Base-by-base conservation (phyloP, 257 asterid genomes). In the Gentiana dahurica region DNA sequence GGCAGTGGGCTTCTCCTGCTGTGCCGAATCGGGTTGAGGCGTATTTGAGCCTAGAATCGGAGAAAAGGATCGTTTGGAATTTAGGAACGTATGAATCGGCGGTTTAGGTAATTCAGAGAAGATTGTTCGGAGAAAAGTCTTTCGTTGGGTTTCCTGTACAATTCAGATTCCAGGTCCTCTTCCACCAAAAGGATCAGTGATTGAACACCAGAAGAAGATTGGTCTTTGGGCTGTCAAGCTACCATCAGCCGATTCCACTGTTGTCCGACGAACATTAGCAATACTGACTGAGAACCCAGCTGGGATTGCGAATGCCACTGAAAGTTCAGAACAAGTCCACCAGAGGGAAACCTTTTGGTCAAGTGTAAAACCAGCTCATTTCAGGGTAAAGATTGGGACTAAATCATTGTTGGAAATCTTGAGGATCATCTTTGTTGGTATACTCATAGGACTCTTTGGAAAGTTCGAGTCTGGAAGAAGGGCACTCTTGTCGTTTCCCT, bases 221-320 rank as follows among this genome's bases (percentile, higher is more conserved):
- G 83, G 71, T 35, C 80, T 84, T 36, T 84, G 94, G 97, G 90
- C 84, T 8, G 55, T 89, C 53, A 80, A 71, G 79, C 75, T 89
- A 57, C 90, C 97, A 48, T 86, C 95, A 36, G 94, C 95, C 0
- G 97, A 89, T 76, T 65, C 95, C n/a, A 56, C 63, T 10, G 90
- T 84, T 1, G 95, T 86, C 34, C 83, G 86, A 53, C 77, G 94
- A 80, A 86, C 95, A 1, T 67, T 78, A 43, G 47, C 82, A 12
- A 66, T 69, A 7, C 73, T 86, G 41, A 65, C 80, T 3, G 85
- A 75, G 67, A 78, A 79, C 53, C 95, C 94, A 34, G 48, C 47
- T 2, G 97, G 95, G 33, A 53, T 89, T 52, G 74, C 82, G 5
- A 95, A 95, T 49, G 78, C 70, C 3, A 64, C 75, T 4, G 97